Percentiles rank a stretch among this genome's conserved stretches.
phyloP scores from a whole-genome alignment of 495 filamentous ascomycete species.

The Trichoderma erinaceum region DNA sequence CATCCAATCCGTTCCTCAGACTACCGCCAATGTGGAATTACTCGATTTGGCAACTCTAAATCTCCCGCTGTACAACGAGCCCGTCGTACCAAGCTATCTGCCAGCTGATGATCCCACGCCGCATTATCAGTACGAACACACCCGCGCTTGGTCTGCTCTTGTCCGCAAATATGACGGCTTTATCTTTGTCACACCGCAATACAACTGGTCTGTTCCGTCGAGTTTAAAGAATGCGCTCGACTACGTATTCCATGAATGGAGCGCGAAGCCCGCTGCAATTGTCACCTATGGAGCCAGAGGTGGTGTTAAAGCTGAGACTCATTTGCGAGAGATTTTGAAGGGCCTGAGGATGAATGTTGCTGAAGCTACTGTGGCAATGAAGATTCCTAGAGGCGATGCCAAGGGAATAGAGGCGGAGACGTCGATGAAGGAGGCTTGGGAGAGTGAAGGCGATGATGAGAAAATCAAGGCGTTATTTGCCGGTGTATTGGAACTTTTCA shows the following conservation, averaged over 20 bases:
- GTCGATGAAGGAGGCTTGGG: not conserved
- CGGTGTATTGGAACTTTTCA: not conserved
- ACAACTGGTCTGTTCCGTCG: conserved; percentile 48
- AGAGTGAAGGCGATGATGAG: not conserved
- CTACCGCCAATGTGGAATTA: conserved; percentile 18
- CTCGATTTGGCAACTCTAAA: conserved; percentile 39
- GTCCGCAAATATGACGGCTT: conserved; percentile 18
- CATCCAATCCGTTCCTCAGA: conserved; percentile 13
- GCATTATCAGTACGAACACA: conserved; percentile 38
- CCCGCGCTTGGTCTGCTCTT: conserved; percentile 33
- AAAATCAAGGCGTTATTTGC: not conserved
- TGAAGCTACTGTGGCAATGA: not conserved
- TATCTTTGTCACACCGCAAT: conserved; percentile 32
- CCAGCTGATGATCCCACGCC: conserved; percentile 20
- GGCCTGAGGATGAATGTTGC: not conserved
- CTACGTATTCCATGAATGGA: conserved; percentile 49
- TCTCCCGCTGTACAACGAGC: conserved; percentile 45
- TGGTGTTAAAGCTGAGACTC: not conserved
- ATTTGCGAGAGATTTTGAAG: not conserved
- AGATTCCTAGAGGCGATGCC: not conserved
- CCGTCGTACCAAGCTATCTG: conserved; percentile 38
- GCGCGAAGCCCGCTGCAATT: conserved; percentile 44
- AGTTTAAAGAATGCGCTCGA: conserved; percentile 51
- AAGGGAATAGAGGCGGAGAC: not conserved
- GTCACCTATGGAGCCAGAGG: conserved; percentile 38